A percentile compares a stretch with the other conserved stretches of the same genome.
These are phyloP conservation scores for Houttuynia cordata DNA, from an alignment of 164 flowering plant species.

Conservation along the genomic window DNA sequence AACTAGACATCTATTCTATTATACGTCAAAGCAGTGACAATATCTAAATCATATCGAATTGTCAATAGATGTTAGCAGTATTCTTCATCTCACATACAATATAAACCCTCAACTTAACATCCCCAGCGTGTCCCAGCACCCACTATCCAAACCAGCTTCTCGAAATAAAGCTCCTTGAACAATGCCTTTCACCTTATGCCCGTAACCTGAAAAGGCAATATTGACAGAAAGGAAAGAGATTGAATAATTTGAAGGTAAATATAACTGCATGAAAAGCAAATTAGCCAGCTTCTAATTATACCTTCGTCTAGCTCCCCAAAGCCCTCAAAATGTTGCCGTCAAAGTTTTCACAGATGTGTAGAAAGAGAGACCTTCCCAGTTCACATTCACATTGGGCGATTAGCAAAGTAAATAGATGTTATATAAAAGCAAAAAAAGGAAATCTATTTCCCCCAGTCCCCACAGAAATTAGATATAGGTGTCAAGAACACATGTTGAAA, in stretches of 20 bases:
- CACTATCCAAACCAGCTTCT: too few relatives aligned
- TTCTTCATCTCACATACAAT: too few relatives aligned
- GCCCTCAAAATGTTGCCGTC: conserved; percentile 80
- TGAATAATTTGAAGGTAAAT: background rate
- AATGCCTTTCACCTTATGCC: too few relatives aligned
- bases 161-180: too few relatives aligned
- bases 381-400: background rate
- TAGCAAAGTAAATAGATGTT: background rate
- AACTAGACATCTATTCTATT: too few relatives aligned
- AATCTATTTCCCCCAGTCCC: background rate
- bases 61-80: too few relatives aligned
- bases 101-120: too few relatives aligned
- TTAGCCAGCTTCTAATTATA: conserved; percentile 10
- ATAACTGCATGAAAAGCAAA: background rate
- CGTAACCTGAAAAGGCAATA: too few relatives aligned
- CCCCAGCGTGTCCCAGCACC: too few relatives aligned
- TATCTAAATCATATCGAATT: too few relatives aligned
- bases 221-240: conserved; percentile 34
- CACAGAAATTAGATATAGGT: background rate
- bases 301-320: conserved; percentile 95
- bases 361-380: conserved; percentile 68
- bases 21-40: too few relatives aligned
- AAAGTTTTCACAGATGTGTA: conserved; percentile 95
- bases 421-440: background rate
- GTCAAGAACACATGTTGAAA: background rate